phyloP scores from a whole-genome alignment of 1,284 basidiomycete species.

The Marasmius sp. region DNA sequence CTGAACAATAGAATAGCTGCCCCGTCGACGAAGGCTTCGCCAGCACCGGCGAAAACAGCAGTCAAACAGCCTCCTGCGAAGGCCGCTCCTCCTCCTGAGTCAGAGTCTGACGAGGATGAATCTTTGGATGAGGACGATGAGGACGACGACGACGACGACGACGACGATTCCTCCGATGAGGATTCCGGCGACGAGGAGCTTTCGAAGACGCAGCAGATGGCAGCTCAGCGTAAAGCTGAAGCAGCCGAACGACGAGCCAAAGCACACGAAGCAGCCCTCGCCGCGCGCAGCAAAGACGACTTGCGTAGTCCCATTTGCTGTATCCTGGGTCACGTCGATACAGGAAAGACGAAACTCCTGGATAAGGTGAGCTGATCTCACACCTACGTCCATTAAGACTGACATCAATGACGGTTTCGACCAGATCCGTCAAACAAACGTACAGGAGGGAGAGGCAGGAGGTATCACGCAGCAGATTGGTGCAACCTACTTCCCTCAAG shows the following conservation, averaged over 20 bases:
- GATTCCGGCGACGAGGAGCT: conserved; percentile 62
- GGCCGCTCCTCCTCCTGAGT: conserved; percentile 39
- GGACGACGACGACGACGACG: conserved; percentile 30
- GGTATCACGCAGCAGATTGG: conserved; percentile 99
- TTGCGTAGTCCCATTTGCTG: conserved; percentile 97
- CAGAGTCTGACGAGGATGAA: conserved; percentile 24
- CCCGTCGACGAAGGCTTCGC: background rate
- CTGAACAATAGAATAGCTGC: background rate
- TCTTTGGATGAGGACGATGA: conserved; percentile 32
- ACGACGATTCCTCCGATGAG: conserved; percentile 41
- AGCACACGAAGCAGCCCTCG: conserved; percentile 84
- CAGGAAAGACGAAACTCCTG: conserved; percentile 97
- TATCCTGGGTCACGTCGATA: conserved; percentile 99
- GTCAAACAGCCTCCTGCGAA: conserved; percentile 20
- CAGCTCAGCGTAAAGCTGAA: conserved; percentile 79
- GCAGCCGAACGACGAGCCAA: conserved; percentile 82
- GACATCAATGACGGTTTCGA: background rate
- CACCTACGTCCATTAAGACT: background rate
- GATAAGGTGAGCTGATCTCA: conserved; percentile 71
- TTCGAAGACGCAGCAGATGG: conserved; percentile 63
- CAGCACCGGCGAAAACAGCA: conserved; percentile 5
- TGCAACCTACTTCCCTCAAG: conserved; percentile 99
- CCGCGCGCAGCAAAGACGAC: conserved; percentile 87
- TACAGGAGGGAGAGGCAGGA: conserved; percentile 99
- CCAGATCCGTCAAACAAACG: conserved; percentile 98